Evolutionary conservation across 2,329 filamentous ascomycete species (phyloP).

Genomic region (Nothophoma quercina): DNA sequence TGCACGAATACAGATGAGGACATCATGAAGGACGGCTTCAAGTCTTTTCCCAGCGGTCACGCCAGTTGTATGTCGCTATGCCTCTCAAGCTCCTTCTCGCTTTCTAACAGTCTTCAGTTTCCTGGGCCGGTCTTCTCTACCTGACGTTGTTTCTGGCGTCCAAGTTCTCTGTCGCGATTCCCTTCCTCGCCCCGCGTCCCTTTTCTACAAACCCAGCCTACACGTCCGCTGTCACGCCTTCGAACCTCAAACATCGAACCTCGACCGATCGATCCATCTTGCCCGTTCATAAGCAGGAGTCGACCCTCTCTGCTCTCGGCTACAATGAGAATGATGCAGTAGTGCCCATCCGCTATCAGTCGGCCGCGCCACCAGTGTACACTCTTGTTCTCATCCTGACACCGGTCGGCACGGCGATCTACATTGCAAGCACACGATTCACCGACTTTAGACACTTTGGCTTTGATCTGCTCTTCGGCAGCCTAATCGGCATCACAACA

Average conservation of each 20-base stretch:
- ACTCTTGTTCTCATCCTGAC: slow-evolving; percentile 74
- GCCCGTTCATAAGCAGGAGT: slow-evolving; percentile 36
- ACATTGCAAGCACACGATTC: slow-evolving; percentile 85
- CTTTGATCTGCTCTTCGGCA: slow-evolving; percentile 92
- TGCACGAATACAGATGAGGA: slow-evolving; percentile 71
- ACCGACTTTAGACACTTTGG: slow-evolving; percentile 89
- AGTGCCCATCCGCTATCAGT: slow-evolving; percentile 71
- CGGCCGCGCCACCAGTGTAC: slow-evolving; percentile 83
- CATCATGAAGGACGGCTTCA: slow-evolving; percentile 80
- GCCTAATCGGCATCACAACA: slow-evolving; percentile 74
- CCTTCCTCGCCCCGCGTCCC: slow-evolving; percentile 66
- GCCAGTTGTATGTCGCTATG: slow-evolving; percentile 66
- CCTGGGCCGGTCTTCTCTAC: slow-evolving; percentile 83
- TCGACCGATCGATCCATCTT: slow-evolving; percentile 22
- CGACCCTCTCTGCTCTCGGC: slow-evolving; percentile 25
- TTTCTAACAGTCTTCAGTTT: slow-evolving; percentile 52
- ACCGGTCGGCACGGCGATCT: slow-evolving; percentile 78
- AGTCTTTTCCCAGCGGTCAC: slow-evolving; percentile 83
- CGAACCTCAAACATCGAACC: slow-evolving; percentile 37
- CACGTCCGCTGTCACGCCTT: slow-evolving; percentile 53
- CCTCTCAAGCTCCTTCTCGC: background rate
- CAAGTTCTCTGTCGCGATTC: slow-evolving; percentile 78
- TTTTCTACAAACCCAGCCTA: slow-evolving; percentile 59
- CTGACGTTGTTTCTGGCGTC: slow-evolving; percentile 86
- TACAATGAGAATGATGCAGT: slow-evolving; percentile 40